Evolutionary conservation across 768 basidiomycete species (phyloP).

Genomic region (Asterophora parasitica): DNA sequence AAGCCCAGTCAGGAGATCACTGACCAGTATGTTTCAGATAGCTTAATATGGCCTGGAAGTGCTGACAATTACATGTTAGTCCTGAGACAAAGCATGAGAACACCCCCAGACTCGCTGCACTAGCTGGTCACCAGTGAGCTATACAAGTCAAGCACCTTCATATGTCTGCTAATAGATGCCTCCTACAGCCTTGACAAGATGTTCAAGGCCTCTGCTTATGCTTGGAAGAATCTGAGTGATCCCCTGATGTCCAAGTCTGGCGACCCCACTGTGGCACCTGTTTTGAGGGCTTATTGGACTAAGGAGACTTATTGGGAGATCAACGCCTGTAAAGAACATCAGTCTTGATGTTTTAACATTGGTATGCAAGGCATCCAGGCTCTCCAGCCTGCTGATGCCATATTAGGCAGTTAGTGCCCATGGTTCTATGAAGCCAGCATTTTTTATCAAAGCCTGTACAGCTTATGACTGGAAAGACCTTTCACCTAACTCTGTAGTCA

Average conservation of each 20-base stretch:
- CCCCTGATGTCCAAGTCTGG: conserved; percentile 20
- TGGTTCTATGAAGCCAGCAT: too few relatives aligned
- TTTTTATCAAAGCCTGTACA: not conserved
- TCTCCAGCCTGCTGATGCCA: conserved; percentile 20
- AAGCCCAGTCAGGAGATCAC: conserved; percentile 7
- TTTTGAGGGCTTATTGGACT: conserved; percentile 21
- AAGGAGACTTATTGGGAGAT: conserved; percentile 24
- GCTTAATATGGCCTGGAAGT: too few relatives aligned
- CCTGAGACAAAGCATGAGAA: not conserved
- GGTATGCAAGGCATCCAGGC: conserved; percentile 28
- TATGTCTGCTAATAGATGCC: too few relatives aligned
- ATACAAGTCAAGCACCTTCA: too few relatives aligned
- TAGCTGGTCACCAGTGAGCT: not conserved
- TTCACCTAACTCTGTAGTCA: conserved; percentile 15
- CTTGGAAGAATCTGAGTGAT: conserved; percentile 28
- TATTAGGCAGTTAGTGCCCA: conserved; percentile 10
- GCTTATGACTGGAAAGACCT: conserved; percentile 19
- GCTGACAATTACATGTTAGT: not conserved
- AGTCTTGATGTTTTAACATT: conserved; percentile 23
- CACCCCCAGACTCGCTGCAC: not conserved
- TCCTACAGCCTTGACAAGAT: conserved; percentile 24
- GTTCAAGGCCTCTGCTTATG: conserved; percentile 25
- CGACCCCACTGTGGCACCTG: conserved; percentile 20
- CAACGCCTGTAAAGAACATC: conserved; percentile 16
- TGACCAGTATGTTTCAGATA: too few relatives aligned